Conservation (phyloP, 495 filamentous ascomycete genomes). For the Echria macrotheca region DNA sequence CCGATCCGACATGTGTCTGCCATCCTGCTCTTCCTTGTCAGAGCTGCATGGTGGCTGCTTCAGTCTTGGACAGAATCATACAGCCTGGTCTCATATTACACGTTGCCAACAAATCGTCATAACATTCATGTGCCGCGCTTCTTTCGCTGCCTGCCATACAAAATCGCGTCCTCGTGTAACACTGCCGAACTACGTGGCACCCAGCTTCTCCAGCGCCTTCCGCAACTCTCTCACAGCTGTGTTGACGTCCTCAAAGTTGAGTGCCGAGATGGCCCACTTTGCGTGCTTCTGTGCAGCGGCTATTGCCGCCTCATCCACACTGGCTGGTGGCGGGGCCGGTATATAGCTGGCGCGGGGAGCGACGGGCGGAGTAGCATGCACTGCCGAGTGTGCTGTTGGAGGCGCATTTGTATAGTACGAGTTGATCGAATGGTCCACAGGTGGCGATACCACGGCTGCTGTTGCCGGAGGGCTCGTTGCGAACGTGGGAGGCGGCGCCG, state of each 20-base stretch:
- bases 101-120: slow-evolving; percentile 3
- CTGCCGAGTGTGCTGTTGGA: slow-evolving; percentile 15
- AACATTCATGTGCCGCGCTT: no score
- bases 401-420: slow-evolving; percentile 17
- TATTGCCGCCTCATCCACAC: slow-evolving; percentile 69
- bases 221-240: slow-evolving; percentile 85
- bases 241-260: slow-evolving; percentile 92
- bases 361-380: slow-evolving; percentile 9
- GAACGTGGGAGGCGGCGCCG: slow-evolving; percentile 23
- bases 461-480: slow-evolving; percentile 20
- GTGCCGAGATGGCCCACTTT: slow-evolving; percentile 91
- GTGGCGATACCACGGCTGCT: slow-evolving; percentile 25
- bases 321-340: slow-evolving; percentile 12
- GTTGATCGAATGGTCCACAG: slow-evolving; percentile 20
- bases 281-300: slow-evolving; percentile 87
- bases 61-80: slow-evolving; percentile 1
- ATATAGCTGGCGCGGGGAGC: slow-evolving; percentile 11
- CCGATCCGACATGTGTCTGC: slow-evolving; percentile 1
- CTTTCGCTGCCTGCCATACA: no score
- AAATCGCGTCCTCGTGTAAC: no score
- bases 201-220: slow-evolving; percentile 64
- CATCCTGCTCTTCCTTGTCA: neutral
- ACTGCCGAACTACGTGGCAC: slow-evolving; percentile 47
- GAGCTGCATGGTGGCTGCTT: slow-evolving; percentile 7
- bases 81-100: slow-evolving; percentile 9